Conservation (phyloP, 208 protist species). For the Strigomonas culicis region DNA sequence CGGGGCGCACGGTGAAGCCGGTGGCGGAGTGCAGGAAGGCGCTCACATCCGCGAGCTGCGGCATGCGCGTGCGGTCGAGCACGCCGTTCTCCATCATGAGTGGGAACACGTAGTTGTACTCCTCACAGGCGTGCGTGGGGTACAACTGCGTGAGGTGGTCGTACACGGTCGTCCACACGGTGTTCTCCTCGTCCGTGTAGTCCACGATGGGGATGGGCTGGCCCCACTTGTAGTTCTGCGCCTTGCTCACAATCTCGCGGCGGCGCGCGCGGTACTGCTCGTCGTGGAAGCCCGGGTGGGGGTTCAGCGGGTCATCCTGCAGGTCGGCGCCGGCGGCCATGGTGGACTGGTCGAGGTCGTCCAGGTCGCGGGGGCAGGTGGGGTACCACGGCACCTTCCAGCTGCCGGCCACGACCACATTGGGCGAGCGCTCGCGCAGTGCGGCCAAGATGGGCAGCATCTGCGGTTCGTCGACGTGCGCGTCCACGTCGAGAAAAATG, state of each 20-base stretch:
- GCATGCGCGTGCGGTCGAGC: conserved; percentile 84
- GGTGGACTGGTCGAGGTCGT: conserved; percentile 78
- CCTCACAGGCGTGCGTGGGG: conserved; percentile 91
- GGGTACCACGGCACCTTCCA: conserved; percentile 82
- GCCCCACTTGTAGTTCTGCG: conserved; percentile 80
- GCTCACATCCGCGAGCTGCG: conserved; percentile 94
- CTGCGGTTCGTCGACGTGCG: conserved; percentile 26
- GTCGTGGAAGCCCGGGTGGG: conserved; percentile 96
- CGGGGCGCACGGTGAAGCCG: conserved; percentile 92
- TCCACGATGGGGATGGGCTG: conserved; percentile 84
- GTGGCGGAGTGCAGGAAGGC: conserved; percentile 91
- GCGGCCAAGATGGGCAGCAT: conserved; percentile 37
- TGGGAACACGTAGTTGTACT: conserved; percentile 92
- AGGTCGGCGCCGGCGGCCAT: conserved; percentile 82
- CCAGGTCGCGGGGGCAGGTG: conserved; percentile 65
- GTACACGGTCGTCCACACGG: conserved; percentile 86
- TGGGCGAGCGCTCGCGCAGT: conserved; percentile 22
- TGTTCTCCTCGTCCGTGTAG: conserved; percentile 91
- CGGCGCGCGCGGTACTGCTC: conserved; percentile 89
- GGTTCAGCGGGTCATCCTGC: conserved; percentile 84
- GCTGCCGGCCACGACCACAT: conserved; percentile 40
- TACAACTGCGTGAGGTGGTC: conserved; percentile 86
- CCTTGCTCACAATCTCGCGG: conserved; percentile 60
- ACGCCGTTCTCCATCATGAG: conserved; percentile 93
- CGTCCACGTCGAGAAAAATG: conserved; percentile 68